These are phyloP conservation scores for Leccinum angustisporum DNA, from an alignment of 1,284 basidiomycete species.

Conservation along the genomic window DNA sequence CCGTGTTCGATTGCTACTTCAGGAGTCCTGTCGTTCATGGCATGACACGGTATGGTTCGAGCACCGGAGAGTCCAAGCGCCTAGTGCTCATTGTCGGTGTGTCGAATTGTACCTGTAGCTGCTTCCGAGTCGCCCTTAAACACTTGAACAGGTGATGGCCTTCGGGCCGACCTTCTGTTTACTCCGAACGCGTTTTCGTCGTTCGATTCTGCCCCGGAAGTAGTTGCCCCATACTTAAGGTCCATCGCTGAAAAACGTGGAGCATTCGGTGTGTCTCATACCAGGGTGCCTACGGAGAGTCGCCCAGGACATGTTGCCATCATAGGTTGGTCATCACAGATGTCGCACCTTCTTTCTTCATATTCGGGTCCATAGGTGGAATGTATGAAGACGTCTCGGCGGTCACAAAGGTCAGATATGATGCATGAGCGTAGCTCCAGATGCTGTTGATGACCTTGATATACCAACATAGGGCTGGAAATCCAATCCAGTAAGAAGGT, in stretches of 20 bases:
- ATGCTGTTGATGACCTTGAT: slow-evolving; percentile 10
- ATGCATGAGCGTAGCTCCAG: neutral
- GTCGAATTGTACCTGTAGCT: slow-evolving; percentile 17
- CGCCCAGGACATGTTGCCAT: slow-evolving; percentile 88
- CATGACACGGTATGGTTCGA: slow-evolving; percentile 56
- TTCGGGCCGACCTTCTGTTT: slow-evolving; percentile 83
- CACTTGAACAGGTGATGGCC: slow-evolving; percentile 62
- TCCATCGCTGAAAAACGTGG: slow-evolving; percentile 66
- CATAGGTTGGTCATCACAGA: slow-evolving; percentile 56
- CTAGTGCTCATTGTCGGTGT: slow-evolving; percentile 80
- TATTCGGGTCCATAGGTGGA: slow-evolving; percentile 47
- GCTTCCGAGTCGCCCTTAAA: neutral
- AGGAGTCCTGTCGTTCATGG: slow-evolving; percentile 77
- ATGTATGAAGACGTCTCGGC: slow-evolving; percentile 95
- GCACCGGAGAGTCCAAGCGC: slow-evolving; percentile 59
- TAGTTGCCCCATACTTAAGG: slow-evolving; percentile 79
- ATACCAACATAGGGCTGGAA: slow-evolving; percentile 71
- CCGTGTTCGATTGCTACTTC: slow-evolving; percentile 91
- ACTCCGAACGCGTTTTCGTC: slow-evolving; percentile 59
- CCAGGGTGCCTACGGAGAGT: slow-evolving; percentile 86
- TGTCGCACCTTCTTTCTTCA: slow-evolving; percentile 5
- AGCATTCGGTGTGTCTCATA: slow-evolving; percentile 84
- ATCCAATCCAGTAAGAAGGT: slow-evolving; percentile 70
- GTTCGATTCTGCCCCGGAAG: slow-evolving; percentile 50
- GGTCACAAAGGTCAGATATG: slow-evolving; percentile 68